Conservation (phyloP, 768 basidiomycete species). For the Strobilomyces dryophilus region DNA sequence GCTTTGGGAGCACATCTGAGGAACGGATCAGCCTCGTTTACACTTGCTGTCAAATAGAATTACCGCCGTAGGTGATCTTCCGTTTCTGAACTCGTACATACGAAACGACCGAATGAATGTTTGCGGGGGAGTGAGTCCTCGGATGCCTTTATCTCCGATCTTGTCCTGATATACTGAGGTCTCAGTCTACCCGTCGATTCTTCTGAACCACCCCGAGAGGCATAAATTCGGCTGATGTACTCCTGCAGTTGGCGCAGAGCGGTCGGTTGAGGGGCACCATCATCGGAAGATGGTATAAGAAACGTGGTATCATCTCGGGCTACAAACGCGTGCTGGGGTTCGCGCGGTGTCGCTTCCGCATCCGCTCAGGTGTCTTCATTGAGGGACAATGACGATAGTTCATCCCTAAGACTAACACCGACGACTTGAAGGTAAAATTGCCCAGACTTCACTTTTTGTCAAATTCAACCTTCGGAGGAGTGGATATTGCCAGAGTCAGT, state of each 20-base stretch:
- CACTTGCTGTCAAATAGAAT: neutral
- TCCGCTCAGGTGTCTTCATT: neutral
- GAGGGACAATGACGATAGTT: neutral
- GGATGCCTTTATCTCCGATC: no score
- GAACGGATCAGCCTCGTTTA: slow-evolving; percentile 5
- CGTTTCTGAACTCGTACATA: slow-evolving; percentile 7
- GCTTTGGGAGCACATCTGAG: slow-evolving; percentile 22
- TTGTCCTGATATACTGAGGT: no score
- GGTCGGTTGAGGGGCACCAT: slow-evolving; percentile 3
- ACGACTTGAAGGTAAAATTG: no score
- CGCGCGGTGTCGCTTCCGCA: neutral
- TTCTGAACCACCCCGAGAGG: neutral
- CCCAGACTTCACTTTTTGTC: slow-evolving; percentile 68
- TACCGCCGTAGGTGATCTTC: slow-evolving; percentile 6
- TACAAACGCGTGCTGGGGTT: no score
- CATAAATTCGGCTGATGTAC: slow-evolving; percentile 9
- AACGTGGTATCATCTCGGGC: slow-evolving; percentile 11
- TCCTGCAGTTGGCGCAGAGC: slow-evolving; percentile 16
- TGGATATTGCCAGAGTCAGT: slow-evolving; percentile 63
- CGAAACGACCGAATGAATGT: neutral
- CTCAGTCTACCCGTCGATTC: neutral
- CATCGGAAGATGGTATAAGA: slow-evolving; percentile 1
- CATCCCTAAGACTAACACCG: slow-evolving; percentile 30
- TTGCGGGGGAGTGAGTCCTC: neutral
- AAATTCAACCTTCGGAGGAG: slow-evolving; percentile 73